Conservation (phyloP, 139 green algal species). For the Picochlorum sp. region DNA sequence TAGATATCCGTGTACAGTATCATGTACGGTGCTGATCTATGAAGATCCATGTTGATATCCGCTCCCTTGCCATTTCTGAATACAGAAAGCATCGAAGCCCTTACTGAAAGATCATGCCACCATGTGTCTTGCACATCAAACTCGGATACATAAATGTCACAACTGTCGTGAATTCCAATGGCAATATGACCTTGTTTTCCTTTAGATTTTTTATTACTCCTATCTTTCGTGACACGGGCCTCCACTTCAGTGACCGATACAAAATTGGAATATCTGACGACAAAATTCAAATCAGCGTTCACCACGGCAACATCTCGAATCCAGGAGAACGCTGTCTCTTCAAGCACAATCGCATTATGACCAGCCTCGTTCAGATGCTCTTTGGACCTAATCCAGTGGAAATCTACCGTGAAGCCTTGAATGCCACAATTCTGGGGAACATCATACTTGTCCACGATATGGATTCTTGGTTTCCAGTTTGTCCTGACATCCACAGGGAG, state of each 20-base stretch:
- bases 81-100: conserved; percentile 6
- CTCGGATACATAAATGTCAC: conserved; percentile 5
- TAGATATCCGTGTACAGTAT: conserved; percentile 10
- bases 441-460: not conserved
- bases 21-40: not conserved
- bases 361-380: not conserved
- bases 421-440: conserved; percentile 7
- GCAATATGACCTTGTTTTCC: conserved; percentile 1
- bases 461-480: conserved; percentile 3
- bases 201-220: not conserved
- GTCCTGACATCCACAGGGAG: conserved; percentile 4
- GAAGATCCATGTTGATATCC: conserved; percentile 7
- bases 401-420: conserved; percentile 4
- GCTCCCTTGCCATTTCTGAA: not conserved
- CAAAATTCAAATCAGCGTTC: conserved; percentile 6
- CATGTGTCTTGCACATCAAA: conserved; percentile 9
- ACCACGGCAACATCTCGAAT: not conserved
- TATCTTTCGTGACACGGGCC: not conserved
- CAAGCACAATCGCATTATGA: conserved; percentile 6
- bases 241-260: conserved; percentile 6
- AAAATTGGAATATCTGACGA: not conserved
- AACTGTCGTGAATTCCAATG: conserved; percentile 7
- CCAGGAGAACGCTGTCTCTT: not conserved
- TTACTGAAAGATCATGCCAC: conserved; percentile 1
- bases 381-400: not conserved